phyloP scores from a whole-genome alignment of 345 rosid species.

The Eucalyptus cloeziana region DNA sequence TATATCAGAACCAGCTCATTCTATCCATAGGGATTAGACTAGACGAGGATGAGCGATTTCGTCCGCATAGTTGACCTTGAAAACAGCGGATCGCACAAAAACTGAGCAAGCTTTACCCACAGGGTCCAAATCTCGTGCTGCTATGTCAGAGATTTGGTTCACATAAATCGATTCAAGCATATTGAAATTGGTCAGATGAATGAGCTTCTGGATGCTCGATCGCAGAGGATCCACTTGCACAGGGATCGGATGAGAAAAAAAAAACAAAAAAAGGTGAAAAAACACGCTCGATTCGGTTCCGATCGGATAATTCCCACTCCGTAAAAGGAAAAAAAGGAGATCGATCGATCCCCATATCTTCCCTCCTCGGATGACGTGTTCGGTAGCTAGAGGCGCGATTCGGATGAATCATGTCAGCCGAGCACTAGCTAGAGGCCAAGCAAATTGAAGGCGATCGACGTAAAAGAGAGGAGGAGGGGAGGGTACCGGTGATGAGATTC shows the following conservation, averaged over 20 bases:
- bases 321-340: background rate
- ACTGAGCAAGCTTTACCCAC: background rate
- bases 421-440: background rate
- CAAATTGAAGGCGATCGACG: background rate
- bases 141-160: background rate
- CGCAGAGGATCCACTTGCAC: background rate
- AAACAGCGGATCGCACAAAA: background rate
- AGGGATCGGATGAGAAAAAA: background rate
- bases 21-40: background rate
- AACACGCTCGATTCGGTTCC: background rate
- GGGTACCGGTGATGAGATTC: constrained; percentile 81
- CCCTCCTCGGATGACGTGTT: background rate
- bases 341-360: background rate
- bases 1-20: background rate
- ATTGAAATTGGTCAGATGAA: background rate
- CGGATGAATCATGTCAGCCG: background rate
- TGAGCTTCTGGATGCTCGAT: background rate
- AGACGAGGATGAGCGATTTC: background rate
- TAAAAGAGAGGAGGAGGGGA: background rate
- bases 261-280: too few relatives aligned
- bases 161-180: background rate
- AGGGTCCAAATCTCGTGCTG: background rate
- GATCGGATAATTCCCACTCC: background rate
- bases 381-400: background rate
- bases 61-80: background rate